A percentile compares a stretch with the other conserved stretches of the same genome.
These are phyloP conservation scores for Choricystis sp. DNA, from an alignment of 139 green algal genomes.

Conservation along the genomic window DNA sequence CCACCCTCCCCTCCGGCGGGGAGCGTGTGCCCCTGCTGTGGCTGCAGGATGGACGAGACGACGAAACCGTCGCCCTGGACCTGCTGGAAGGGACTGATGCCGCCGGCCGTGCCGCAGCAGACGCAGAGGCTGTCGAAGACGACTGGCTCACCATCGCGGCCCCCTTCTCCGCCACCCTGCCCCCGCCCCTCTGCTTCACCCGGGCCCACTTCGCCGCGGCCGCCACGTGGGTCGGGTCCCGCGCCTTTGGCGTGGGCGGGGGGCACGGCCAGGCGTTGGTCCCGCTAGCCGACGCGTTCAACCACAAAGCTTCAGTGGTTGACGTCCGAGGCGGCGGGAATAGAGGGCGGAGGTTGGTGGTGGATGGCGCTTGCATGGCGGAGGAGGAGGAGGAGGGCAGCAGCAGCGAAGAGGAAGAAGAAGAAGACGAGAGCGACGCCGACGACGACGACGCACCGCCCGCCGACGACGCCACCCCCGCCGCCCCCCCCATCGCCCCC, in stretches of 20 bases:
- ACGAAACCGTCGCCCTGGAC: conserved; percentile 21
- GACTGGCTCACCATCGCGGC: conserved; percentile 33
- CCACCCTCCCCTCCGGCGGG: conserved; percentile 15
- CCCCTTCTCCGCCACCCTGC: conserved; percentile 24
- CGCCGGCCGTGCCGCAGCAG: conserved; percentile 8
- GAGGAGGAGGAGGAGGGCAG: conserved; percentile 5
- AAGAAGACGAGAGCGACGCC: conserved; percentile 3
- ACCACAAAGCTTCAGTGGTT: conserved; percentile 64
- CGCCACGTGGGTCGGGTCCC: conserved; percentile 47
- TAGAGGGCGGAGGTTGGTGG: background rate
- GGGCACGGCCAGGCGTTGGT: conserved; percentile 59
- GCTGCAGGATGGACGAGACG: no score
- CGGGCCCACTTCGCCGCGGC: conserved; percentile 28
- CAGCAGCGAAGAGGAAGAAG: conserved; percentile 6
- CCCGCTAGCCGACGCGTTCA: conserved; percentile 75
- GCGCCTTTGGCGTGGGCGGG: conserved; percentile 60
- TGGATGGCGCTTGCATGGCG: background rate
- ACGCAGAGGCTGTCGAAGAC: conserved; percentile 29
- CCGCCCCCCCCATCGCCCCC: background rate
- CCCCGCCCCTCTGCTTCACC: conserved; percentile 8
- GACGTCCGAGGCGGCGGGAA: conserved; percentile 10
- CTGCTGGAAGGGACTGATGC: conserved; percentile 41
- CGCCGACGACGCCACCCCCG: conserved; percentile 1
- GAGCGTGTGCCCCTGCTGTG: conserved; percentile 65
- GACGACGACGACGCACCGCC: conserved; percentile 7